Conservation (phyloP, 75 land plant species). For the Pseudotsuga menziesii region DNA sequence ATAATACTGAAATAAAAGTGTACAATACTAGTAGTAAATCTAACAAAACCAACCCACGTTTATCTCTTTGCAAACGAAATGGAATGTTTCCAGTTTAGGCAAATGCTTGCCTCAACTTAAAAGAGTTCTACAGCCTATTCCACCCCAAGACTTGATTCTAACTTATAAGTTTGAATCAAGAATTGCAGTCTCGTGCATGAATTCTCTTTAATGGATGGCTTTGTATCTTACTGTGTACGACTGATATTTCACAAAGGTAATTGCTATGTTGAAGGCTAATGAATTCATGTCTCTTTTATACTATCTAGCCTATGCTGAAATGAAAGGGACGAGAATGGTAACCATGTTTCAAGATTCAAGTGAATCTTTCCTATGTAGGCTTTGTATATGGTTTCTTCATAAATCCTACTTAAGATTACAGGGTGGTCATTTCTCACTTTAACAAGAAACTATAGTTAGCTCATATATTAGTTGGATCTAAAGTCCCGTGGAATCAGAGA, state of each 20-base stretch:
- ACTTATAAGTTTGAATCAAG: background rate
- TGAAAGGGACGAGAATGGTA: background rate
- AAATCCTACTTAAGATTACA: background rate
- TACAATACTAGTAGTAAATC: too few species aligned
- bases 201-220: background rate
- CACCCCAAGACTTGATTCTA: background rate
- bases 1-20: too few species aligned
- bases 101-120: too few species aligned
- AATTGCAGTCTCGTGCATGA: background rate
- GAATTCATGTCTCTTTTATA: background rate
- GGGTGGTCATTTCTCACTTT: background rate
- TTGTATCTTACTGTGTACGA: background rate
- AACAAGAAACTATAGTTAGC: background rate
- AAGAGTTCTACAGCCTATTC: background rate
- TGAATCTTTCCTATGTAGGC: background rate
- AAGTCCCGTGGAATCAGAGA: background rate
- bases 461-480: background rate
- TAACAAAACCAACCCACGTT: too few species aligned
- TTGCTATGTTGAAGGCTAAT: background rate
- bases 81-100: too few species aligned
- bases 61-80: too few species aligned
- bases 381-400: background rate
- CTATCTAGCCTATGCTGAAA: background rate
- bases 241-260: background rate
- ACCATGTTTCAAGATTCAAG: background rate